Base-by-base conservation (phyloP, 2,329 filamentous ascomycete genomes). In the Cladosporium sp. region DNA sequence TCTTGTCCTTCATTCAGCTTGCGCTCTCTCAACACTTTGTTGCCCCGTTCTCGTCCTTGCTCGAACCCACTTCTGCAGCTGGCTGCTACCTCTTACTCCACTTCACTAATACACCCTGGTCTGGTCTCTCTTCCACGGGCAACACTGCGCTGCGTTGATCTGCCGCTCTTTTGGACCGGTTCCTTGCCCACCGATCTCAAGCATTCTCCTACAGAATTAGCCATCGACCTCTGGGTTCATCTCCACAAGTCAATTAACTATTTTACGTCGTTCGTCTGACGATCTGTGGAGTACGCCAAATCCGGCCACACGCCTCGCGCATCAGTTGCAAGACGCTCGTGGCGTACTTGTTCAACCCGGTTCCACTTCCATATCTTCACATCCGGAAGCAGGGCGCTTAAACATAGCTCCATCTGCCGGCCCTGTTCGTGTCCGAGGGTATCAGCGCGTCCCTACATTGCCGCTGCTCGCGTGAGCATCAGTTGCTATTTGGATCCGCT, bases 51-150 rank as follows among this genome's bases (percentile, higher is more conserved):
- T n/a, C 22, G 28, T 36, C 17, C 51, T 34, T 55, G 25, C 39
- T 43, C 14, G 19, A 55, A 55, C 34, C 51, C 51, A 55, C 51
- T 34, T n/a, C 51, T 55, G 51, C 51, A 55, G 51, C 51, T 36
- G 51, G 51, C 54, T 56, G 54, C 54, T 22, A 45, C 22, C 17
- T 45, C 40, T 20, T 45, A 55, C 54, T 56, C 54, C 54, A 56
- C 54, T 19, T 49, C 54, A 49, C 54, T 56, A 56, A 56, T 49
- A 30, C 34, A 38, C 25, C 54, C 54, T 34, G 54, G 42, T 49
- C 54, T 34, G 30, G 30, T 34, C 25, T 47, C 25, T 30, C 22
- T 30, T 30, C 15, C 51, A 54, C 51, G 38, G 51, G 22, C 40
- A 42, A 34, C 19, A 22, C n/a, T n/a, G 25, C 51, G 25, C 22